These are phyloP conservation scores for Cordyceps cateniannulata DNA, from an alignment of 2,329 filamentous ascomycete species.

Conservation along the genomic window DNA sequence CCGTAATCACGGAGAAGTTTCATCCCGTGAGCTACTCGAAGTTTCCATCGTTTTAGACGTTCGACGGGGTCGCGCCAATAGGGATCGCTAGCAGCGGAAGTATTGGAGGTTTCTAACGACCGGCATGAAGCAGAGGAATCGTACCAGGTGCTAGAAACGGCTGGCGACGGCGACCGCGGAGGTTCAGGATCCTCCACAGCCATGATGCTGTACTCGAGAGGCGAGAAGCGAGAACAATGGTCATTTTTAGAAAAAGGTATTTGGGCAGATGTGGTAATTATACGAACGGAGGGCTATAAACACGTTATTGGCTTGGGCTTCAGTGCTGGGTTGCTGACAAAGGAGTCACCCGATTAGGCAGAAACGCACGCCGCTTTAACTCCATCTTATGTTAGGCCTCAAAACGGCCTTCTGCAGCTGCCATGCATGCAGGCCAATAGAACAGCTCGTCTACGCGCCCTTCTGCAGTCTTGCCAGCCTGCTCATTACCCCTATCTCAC, in stretches of 20 bases:
- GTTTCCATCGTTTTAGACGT: background rate
- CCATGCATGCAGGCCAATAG: background rate
- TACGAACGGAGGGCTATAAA: no score
- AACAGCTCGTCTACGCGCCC: background rate
- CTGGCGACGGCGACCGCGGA: background rate
- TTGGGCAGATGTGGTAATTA: background rate
- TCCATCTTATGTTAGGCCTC: background rate
- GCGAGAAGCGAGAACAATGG: background rate
- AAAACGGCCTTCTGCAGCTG: background rate
- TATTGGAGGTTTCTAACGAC: background rate
- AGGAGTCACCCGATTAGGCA: background rate
- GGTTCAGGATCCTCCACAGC: background rate
- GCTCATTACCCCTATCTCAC: background rate
- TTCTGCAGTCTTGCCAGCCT: background rate
- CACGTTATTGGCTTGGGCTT: no score
- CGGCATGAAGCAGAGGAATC: rapidly evolving
- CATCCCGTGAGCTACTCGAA: rapidly evolving
- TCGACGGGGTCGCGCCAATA: background rate
- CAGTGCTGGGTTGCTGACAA: background rate
- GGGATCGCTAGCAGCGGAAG: background rate
- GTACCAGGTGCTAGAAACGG: background rate
- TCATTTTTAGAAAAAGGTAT: background rate
- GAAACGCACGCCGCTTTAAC: background rate
- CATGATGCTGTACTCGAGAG: background rate
- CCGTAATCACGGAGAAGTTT: rapidly evolving